These are phyloP conservation scores for Paecilomyces sp. DNA, from an alignment of 2,329 filamentous ascomycete species.

Conservation along the genomic window DNA sequence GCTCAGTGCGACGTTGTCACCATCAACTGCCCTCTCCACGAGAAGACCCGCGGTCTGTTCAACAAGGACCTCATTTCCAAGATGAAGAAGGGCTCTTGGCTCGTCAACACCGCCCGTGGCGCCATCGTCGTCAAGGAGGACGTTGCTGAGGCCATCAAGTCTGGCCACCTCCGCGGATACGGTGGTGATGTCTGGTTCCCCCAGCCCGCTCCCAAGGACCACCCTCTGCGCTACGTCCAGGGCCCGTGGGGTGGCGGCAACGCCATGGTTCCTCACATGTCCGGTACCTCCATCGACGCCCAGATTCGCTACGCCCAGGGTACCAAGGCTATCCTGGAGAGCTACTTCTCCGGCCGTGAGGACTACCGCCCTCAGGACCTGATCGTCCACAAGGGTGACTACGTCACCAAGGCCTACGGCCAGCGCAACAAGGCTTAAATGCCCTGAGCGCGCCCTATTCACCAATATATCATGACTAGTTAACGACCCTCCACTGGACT, in stretches of 20 bases:
- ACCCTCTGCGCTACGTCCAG: slow-evolving; percentile 85
- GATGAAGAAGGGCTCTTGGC: slow-evolving; percentile 98
- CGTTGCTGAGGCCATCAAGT: slow-evolving; percentile 86
- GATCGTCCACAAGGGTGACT: slow-evolving; percentile 84
- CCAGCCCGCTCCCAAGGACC: slow-evolving; percentile 89
- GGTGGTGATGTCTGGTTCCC: slow-evolving; percentile 72
- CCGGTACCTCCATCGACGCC: slow-evolving; percentile 94
- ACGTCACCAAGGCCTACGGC: slow-evolving; percentile 90
- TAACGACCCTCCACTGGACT: neutral
- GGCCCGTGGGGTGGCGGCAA: slow-evolving; percentile 96
- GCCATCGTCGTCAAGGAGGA: slow-evolving; percentile 99
- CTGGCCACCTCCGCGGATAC: slow-evolving; percentile 60
- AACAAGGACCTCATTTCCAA: slow-evolving; percentile 98
- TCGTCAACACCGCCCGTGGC: slow-evolving; percentile 96
- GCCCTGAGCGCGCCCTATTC: too few relatives aligned
- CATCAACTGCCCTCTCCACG: slow-evolving; percentile 98
- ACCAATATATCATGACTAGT: neutral
- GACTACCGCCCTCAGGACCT: slow-evolving; percentile 89
- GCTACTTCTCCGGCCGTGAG: slow-evolving; percentile 78
- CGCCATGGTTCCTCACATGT: slow-evolving; percentile 99
- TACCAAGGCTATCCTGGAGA: slow-evolving; percentile 81
- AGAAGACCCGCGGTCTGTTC: slow-evolving; percentile 93
- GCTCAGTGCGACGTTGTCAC: slow-evolving; percentile 94
- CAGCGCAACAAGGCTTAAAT: slow-evolving; percentile 46
- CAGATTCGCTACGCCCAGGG: slow-evolving; percentile 87